phyloP scores from a whole-genome alignment of 805 yeast species.

The Pichia membranifaciens region DNA sequence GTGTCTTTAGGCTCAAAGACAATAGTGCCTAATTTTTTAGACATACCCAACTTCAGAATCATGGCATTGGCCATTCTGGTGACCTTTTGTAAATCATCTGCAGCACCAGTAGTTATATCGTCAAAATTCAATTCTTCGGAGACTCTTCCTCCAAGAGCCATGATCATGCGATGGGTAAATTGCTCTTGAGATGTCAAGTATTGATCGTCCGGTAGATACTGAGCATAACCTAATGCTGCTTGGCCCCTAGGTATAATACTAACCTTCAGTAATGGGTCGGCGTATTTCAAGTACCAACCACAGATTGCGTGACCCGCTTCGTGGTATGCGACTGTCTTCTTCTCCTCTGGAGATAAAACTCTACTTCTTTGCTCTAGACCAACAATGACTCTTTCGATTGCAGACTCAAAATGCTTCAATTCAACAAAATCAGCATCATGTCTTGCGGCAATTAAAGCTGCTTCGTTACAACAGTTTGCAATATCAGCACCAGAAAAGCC shows the following conservation, averaged over 20 bases:
- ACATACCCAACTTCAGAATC: constrained; percentile 94
- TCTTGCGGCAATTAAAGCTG: constrained; percentile 95
- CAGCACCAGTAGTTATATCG: constrained; percentile 93
- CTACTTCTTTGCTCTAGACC: constrained; percentile 90
- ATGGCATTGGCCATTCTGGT: constrained; percentile 88
- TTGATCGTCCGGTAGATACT: constrained; percentile 90
- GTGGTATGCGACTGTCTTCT: constrained; percentile 88
- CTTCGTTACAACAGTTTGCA: constrained; percentile 95
- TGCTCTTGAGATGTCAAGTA: constrained; percentile 76
- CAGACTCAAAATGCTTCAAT: constrained; percentile 82
- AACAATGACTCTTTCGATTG: constrained; percentile 95
- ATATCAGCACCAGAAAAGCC: constrained; percentile 99
- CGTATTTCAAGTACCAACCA: constrained; percentile 89
- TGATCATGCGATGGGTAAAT: constrained; percentile 76
- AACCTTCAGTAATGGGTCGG: constrained; percentile 92
- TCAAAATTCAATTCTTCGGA: constrained; percentile 89
- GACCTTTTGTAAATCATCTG: constrained; percentile 94
- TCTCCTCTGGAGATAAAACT: constrained; percentile 78
- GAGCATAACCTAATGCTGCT: constrained; percentile 97
- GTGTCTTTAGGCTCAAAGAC: constrained; percentile 66
- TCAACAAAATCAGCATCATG: constrained; percentile 63
- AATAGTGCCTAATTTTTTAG: constrained; percentile 77
- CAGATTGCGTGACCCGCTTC: constrained; percentile 99
- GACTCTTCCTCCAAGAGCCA: constrained; percentile 97
- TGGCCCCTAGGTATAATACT: constrained; percentile 96